Conservation (phyloP, 371 early-diverging fungal species). For the Mortierella sp. region DNA sequence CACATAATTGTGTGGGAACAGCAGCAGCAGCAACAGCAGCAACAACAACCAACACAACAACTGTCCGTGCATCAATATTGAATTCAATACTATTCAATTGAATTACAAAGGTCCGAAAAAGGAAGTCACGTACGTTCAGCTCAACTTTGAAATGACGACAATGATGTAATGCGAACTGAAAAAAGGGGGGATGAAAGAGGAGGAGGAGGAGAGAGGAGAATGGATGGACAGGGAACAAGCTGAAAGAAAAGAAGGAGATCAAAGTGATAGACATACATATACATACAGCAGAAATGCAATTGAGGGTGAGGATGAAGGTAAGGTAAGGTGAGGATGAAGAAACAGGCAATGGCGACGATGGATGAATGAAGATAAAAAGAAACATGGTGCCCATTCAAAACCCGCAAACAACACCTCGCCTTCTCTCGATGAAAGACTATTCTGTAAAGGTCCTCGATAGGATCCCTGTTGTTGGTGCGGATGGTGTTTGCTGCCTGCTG, state of each 20-base stretch:
- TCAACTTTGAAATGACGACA: conserved; percentile 5
- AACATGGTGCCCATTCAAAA: not conserved
- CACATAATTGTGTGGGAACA: not conserved
- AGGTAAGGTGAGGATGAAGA: not conserved
- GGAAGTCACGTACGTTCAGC: conserved; percentile 6
- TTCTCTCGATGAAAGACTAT: too few relatives aligned
- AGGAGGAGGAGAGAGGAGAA: not conserved
- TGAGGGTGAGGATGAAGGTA: not conserved
- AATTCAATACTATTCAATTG: not conserved
- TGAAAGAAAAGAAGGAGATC: not conserved
- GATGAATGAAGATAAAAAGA: not conserved
- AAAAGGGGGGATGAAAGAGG: not conserved
- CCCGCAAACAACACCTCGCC: not conserved
- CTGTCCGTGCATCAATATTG: conserved; percentile 3
- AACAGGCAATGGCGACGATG: not conserved
- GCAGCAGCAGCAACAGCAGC: not conserved
- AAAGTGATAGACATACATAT: not conserved
- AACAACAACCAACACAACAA: conserved; percentile 9
- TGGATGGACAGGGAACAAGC: not conserved
- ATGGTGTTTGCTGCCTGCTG: too few relatives aligned
- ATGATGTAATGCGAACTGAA: not conserved
- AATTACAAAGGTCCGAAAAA: not conserved
- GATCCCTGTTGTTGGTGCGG: too few relatives aligned
- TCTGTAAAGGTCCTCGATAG: too few relatives aligned
- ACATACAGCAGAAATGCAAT: not conserved